phyloP scores from a whole-genome alignment of 2,329 filamentous ascomycete species.

The Metarhizium sp. region DNA sequence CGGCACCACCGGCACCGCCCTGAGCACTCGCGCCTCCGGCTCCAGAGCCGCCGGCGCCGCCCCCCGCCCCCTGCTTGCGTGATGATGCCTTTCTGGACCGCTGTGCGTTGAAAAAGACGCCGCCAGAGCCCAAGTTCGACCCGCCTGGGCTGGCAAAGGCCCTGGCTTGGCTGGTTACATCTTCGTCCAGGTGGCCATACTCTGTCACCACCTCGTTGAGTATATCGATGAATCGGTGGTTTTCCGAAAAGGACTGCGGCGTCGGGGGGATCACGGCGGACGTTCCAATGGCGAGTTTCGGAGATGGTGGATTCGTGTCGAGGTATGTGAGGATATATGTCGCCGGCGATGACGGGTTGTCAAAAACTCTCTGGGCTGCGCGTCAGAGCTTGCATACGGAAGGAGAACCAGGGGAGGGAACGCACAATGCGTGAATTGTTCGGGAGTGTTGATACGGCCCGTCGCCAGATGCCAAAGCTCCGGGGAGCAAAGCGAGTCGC shows the following conservation, averaged over 20 bases:
- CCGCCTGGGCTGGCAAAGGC: constrained; percentile 52
- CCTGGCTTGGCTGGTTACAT: constrained; percentile 45
- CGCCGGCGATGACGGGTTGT: constrained; percentile 32
- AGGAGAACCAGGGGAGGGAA: neutral
- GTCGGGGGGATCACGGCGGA: constrained; percentile 51
- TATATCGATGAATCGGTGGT: constrained; percentile 48
- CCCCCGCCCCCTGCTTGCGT: constrained; percentile 26
- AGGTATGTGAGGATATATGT: constrained; percentile 51
- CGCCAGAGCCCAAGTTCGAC: constrained; percentile 41
- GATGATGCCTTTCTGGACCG: constrained; percentile 22
- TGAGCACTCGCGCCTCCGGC: constrained; percentile 49
- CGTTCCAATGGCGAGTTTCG: constrained; percentile 47
- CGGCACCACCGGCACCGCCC: constrained; percentile 51
- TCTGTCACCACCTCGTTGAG: constrained; percentile 47
- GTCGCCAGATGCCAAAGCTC: constrained; percentile 10
- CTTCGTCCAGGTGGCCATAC: constrained; percentile 47
- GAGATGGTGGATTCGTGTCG: constrained; percentile 44
- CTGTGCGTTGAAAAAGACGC: constrained; percentile 38
- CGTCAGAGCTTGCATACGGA: neutral
- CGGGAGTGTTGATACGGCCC: constrained; percentile 36
- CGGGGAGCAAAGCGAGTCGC: constrained; percentile 15
- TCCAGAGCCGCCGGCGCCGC: constrained; percentile 33
- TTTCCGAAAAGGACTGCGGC: constrained; percentile 49
- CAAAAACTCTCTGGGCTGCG: constrained; percentile 46
- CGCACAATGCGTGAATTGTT: constrained; percentile 47